A percentile compares a stretch with the other conserved stretches of the same genome.
Conservation (phyloP, 305 asterid species). For the Fraxinus greggii region DNA sequence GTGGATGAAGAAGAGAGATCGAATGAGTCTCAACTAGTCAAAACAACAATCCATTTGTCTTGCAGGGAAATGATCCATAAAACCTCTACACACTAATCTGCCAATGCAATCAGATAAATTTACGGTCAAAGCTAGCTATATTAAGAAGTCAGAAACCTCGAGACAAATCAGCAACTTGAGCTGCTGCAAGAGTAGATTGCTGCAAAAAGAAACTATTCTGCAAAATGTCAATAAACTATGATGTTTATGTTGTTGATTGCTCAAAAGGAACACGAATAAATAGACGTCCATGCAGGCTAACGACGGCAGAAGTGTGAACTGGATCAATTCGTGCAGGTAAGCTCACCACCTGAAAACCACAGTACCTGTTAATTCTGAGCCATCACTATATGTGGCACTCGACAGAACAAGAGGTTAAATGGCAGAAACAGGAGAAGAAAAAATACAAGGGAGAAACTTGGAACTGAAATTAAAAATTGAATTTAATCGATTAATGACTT, state of each 20-base stretch:
- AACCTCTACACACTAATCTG: conserved; percentile 17
- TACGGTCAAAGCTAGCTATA: conserved; percentile 18
- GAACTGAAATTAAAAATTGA: not conserved
- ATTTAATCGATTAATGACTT: not conserved
- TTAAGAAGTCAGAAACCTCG: not conserved
- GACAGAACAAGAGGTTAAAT: not conserved
- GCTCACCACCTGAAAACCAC: conserved; percentile 66
- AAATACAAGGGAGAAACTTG: not conserved
- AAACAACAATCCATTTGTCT: not conserved
- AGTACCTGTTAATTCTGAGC: conserved; percentile 1
- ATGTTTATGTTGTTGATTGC: conserved; percentile 39
- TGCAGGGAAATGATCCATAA: not conserved
- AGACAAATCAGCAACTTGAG: not conserved
- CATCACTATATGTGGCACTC: not conserved
- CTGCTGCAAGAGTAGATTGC: not conserved
- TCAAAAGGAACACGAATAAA: conserved; percentile 85
- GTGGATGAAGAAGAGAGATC: not conserved
- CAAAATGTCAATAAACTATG: not conserved
- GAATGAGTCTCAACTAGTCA: not conserved
- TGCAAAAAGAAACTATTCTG: not conserved
- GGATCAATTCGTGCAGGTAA: conserved; percentile 90
- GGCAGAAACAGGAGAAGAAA: not conserved
- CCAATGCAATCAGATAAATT: conserved; percentile 10
- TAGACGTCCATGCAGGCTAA: conserved; percentile 92
- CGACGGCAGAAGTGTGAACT: conserved; percentile 88